These are phyloP conservation scores for Amanita polypyramis DNA, from an alignment of 768 basidiomycete species.

Conservation along the genomic window DNA sequence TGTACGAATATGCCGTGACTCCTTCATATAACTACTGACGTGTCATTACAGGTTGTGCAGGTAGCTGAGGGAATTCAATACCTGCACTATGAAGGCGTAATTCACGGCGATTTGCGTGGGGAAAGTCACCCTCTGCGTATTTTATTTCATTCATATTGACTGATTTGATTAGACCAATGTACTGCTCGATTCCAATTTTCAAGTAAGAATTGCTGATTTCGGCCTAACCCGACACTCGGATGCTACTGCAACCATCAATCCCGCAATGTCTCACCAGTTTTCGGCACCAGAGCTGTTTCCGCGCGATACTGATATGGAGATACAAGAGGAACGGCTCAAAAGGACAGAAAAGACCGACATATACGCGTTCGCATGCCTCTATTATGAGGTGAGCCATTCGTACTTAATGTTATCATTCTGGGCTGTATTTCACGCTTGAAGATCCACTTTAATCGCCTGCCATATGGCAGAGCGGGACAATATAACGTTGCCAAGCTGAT, in stretches of 20 bases:
- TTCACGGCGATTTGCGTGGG: conserved; percentile 1
- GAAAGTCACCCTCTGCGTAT: background rate
- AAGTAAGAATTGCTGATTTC: conserved; percentile 4
- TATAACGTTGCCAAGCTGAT: background rate
- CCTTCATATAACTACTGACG: background rate
- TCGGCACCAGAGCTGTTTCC: conserved; percentile 1
- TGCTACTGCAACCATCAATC: background rate
- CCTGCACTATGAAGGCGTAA: conserved; percentile 1
- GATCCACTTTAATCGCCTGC: background rate
- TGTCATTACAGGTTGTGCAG: background rate
- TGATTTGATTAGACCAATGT: background rate
- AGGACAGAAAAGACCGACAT: conserved; percentile 2
- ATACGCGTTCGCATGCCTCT: conserved; percentile 1
- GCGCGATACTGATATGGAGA: background rate
- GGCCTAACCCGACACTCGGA: background rate
- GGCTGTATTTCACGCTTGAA: background rate
- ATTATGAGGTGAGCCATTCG: background rate
- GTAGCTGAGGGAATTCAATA: conserved; percentile 2
- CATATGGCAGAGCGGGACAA: background rate
- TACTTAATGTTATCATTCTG: too few species aligned
- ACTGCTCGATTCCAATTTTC: background rate
- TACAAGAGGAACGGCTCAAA: background rate
- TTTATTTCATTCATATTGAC: background rate
- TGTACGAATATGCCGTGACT: background rate
- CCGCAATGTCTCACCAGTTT: background rate